Evolutionary conservation across 2,329 filamentous ascomycete species (phyloP), one percentile per base, ranked within the genome.

Genomic region (Teratosphaeria viscida): DNA sequence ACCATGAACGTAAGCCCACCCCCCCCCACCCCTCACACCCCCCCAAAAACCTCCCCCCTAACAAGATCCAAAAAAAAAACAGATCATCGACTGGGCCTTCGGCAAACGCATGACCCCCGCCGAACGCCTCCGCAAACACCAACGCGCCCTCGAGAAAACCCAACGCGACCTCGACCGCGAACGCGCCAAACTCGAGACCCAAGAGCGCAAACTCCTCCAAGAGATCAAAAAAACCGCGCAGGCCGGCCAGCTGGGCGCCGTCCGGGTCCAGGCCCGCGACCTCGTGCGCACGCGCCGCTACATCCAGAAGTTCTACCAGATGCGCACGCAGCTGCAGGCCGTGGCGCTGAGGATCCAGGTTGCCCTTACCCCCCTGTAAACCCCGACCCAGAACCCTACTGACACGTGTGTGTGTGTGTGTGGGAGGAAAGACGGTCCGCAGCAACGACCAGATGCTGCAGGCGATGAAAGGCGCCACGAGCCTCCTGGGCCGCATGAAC

Each of bases 401-500:
- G 19, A 19, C 19, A n/a, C n/a, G n/a, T n/a, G n/a, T n/a, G 19
- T 19, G 19, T 19, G 19, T 19, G 19, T 19, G 19, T 19, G 19
- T 19, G 19, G 19, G 19, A 19, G 19, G 1, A 29, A 4, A 96
- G 90, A 99, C 94, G 56, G 92, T 97, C 65, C 86, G 94, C 65
- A 96, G 92, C 66, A 99, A 99, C 75, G 94, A 99, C 75, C 92
- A 97, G 76, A 99, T 99, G 94, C 96, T 96, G 92, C 90, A 96
- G 75, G 94, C 92, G 8, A 97, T 99, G 94, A 99, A 96, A 76
- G 94, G 94, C 37, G 94, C 94, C 4, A 97, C 94, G 1, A 86
- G 87, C 75, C 86, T 96, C 2, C 80, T 99, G 7, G 91, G 92
- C 58, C 95, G 89, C 77, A 99, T 99, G 94, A 99, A 99, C 75